These are phyloP conservation scores for Colletotrichum falcatum DNA, from an alignment of 2,329 filamentous ascomycete genomes.

Conservation along the genomic window DNA sequence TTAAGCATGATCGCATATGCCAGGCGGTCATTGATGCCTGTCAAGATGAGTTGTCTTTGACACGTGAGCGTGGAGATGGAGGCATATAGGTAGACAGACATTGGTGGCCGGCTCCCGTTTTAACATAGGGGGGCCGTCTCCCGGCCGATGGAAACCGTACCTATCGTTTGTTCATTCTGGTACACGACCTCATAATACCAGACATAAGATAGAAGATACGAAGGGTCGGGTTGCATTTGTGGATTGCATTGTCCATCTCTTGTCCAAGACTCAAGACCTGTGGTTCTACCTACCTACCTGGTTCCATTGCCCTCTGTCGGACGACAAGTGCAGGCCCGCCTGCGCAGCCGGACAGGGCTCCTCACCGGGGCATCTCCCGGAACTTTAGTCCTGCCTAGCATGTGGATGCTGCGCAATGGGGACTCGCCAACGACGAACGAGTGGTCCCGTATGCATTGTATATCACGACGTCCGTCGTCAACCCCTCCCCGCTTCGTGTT, in stretches of 20 bases:
- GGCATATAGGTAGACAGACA: background rate
- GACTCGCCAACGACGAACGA: constrained; percentile 6
- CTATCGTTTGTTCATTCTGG: background rate
- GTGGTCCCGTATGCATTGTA: constrained; percentile 3
- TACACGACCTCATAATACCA: background rate
- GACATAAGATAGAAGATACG: background rate
- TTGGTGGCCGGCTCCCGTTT: background rate
- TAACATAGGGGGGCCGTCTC: background rate
- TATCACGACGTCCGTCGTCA: constrained; percentile 1
- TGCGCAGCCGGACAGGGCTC: constrained; percentile 21
- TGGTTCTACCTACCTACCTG: too few species aligned
- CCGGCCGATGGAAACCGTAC: background rate
- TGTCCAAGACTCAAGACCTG: background rate
- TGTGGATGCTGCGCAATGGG: constrained; percentile 27
- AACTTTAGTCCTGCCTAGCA: constrained; percentile 7
- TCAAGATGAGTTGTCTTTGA: background rate
- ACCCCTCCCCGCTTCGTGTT: background rate
- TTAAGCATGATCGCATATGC: constrained; percentile 26
- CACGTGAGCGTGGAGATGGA: background rate
- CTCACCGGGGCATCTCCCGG: constrained; percentile 24
- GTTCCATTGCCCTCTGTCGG: background rate
- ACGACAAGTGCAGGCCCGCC: background rate
- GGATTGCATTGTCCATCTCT: background rate
- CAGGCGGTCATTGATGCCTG: background rate
- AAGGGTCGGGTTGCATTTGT: background rate